Evolutionary conservation across 192 early-diverging fungal species (phyloP).

Genomic region (Rhizophlyctis rosea): DNA sequence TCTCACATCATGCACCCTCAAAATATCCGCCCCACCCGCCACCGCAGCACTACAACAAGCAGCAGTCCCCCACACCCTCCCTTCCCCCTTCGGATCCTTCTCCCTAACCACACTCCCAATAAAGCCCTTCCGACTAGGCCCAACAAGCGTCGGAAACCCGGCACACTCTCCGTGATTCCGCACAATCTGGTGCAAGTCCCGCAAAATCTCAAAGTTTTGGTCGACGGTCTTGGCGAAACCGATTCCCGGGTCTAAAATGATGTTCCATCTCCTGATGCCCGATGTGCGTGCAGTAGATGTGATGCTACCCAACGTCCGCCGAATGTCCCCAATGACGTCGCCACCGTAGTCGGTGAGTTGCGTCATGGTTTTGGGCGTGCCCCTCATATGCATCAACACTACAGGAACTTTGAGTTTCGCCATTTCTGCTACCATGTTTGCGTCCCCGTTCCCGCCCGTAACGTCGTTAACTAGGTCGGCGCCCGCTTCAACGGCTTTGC

Average conservation of each 20-base stretch:
- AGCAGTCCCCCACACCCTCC: conserved; percentile 84
- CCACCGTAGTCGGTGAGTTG: conserved; percentile 64
- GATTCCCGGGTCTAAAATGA: conserved; percentile 94
- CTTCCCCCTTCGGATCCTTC: conserved; percentile 56
- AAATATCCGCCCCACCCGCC: conserved; percentile 73
- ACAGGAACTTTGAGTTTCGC: conserved; percentile 78
- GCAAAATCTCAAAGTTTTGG: conserved; percentile 85
- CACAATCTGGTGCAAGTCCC: conserved; percentile 58
- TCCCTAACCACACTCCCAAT: conserved; percentile 74
- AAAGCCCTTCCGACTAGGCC: conserved; percentile 88
- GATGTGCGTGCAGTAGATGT: conserved; percentile 68
- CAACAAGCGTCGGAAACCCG: conserved; percentile 86
- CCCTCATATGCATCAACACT: conserved; percentile 98
- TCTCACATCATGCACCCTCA: conserved; percentile 93
- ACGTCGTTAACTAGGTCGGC: conserved; percentile 96
- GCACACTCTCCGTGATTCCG: conserved; percentile 37
- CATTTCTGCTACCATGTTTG: conserved; percentile 74
- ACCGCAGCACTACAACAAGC: conserved; percentile 81
- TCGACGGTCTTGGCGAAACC: conserved; percentile 91
- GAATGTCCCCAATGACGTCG: conserved; percentile 71
- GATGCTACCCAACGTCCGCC: conserved; percentile 61
- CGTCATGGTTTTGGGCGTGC: conserved; percentile 84
- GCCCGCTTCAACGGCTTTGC: conserved; percentile 82
- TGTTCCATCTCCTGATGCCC: conserved; percentile 93
- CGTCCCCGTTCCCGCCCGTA: conserved; percentile 75